Conservation (phyloP, 2,329 filamentous ascomycete species). For the Leptographium flavum region DNA sequence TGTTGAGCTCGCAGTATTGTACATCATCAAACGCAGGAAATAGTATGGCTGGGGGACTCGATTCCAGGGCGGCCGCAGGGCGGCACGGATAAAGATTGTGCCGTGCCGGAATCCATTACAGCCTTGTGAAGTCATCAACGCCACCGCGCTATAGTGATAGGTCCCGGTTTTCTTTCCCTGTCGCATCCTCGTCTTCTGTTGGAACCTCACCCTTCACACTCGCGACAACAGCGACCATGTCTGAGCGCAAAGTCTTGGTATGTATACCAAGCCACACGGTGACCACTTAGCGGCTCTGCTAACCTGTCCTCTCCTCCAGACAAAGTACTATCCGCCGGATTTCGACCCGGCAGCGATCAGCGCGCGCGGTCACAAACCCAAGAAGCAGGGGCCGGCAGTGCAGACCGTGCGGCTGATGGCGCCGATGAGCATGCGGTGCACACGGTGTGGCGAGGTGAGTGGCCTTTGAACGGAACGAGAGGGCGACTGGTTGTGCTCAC, state of each 20-base stretch:
- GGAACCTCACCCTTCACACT: not conserved
- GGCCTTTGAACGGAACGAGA: no score
- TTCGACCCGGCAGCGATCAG: slow-evolving; percentile 80
- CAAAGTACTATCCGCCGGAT: slow-evolving; percentile 44
- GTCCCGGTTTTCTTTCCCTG: not conserved
- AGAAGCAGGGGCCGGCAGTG: slow-evolving; percentile 61
- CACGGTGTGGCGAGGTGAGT: slow-evolving; percentile 15
- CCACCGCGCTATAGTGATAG: no score
- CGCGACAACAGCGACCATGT: slow-evolving; percentile 18
- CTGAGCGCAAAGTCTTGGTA: slow-evolving; percentile 27
- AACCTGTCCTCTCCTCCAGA: slow-evolving; percentile 1
- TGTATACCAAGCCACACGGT: not conserved
- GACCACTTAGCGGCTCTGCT: not conserved
- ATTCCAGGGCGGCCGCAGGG: not conserved
- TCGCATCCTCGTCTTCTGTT: no score
- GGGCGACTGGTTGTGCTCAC: not conserved
- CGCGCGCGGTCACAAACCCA: slow-evolving; percentile 43
- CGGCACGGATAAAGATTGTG: not conserved
- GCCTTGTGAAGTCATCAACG: not conserved
- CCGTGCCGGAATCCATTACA: not conserved
- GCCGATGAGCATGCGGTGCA: slow-evolving; percentile 68
- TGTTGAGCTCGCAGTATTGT: no score
- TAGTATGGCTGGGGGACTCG: not conserved
- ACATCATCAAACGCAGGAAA: no score
- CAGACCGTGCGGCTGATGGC: slow-evolving; percentile 87